phyloP scores from a whole-genome alignment of 805 yeast genomes.

The Candida insectorum region DNA sequence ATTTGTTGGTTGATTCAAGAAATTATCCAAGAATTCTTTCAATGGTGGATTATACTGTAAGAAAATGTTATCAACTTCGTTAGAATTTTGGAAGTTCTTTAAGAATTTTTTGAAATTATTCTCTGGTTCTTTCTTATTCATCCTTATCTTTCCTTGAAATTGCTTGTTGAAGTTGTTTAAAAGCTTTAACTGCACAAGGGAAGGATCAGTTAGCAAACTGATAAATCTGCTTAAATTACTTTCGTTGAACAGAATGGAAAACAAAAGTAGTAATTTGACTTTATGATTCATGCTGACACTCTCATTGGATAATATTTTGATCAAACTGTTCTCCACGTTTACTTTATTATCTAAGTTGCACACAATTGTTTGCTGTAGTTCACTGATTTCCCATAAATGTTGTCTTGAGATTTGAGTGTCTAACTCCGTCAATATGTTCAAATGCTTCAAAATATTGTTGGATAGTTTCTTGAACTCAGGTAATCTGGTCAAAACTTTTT shows the following conservation, averaged over 20 bases:
- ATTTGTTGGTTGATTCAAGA: constrained; percentile 4
- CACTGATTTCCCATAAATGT: constrained; percentile 81
- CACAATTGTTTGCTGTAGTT: constrained; percentile 82
- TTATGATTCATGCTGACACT: constrained; percentile 52
- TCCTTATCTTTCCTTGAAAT: constrained; percentile 10
- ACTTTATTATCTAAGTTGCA: constrained; percentile 43
- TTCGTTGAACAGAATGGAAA: constrained; percentile 55
- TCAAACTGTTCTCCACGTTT: constrained; percentile 48
- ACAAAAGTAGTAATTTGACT: constrained; percentile 68
- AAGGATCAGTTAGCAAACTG: constrained; percentile 29
- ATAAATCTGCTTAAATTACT: constrained; percentile 20
- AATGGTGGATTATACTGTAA: constrained; percentile 89
- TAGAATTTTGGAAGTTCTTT: constrained; percentile 12
- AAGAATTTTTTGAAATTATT: constrained; percentile 16
- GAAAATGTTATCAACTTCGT: constrained; percentile 62
- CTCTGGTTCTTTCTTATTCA: constrained; percentile 8
- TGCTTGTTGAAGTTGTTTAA: constrained; percentile 25
- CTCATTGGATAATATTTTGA: constrained; percentile 47
- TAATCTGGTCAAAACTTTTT: constrained; percentile 82
- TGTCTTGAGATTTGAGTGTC: constrained; percentile 64
- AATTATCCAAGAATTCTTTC: constrained; percentile 32
- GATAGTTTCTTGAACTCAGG: constrained; percentile 92
- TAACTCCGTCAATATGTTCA: constrained; percentile 83
- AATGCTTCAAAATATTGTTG: constrained; percentile 87
- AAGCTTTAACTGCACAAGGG: constrained; percentile 29